Base-by-base conservation (phyloP, 164 flowering plant species). In the Kingdonia uniflora region DNA sequence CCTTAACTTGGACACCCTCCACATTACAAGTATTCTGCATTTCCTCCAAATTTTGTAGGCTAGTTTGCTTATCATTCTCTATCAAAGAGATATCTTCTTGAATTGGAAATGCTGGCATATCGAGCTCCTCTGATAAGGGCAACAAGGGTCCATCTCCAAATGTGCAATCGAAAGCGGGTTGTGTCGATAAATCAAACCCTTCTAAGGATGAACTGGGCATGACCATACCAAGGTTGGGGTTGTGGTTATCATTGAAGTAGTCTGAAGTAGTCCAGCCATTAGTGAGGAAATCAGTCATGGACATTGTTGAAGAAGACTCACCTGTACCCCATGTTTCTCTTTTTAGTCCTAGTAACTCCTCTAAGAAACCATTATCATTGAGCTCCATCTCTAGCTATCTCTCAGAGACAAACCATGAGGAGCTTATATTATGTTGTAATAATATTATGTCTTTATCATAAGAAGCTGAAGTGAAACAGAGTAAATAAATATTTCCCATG, bases 321-420 rank as follows among this genome's bases (percentile, higher is more conserved):
- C 35, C 35, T 3, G 6, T 8, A 16, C 20, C 66, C 74, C 76
- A 75, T 39, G 51, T 56, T 0, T 80, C 84, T 60, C 69, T 73
- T 63, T 68, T 80, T 55, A 76, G 71, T 48, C 71, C 68, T 12
- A 78, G 55, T 29, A 82, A 55, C 47, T 82, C 85, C 68, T 82
- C 95, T 33, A 80, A 62, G 62, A 78, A 64, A 44, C 71, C 77
- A 49, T 68, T 65, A 6, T 76, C 79, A 53, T 65, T 55, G 16
- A 75, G 58, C 74, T 84, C 91, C 91, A 80, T 80, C 45, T 52
- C 50, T 57, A 57, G 38, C n/a, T n/a, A n/a, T n/a, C n/a, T 35
- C 50, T 41, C 54, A 43, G 12, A 52, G 16, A 52, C 53, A 51
- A 51, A 35, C 37, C 44, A 24, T 29, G 39, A 42, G 16, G 19